Conservation (phyloP, 1,284 basidiomycete species). For the Rhodotorula sp. region DNA sequence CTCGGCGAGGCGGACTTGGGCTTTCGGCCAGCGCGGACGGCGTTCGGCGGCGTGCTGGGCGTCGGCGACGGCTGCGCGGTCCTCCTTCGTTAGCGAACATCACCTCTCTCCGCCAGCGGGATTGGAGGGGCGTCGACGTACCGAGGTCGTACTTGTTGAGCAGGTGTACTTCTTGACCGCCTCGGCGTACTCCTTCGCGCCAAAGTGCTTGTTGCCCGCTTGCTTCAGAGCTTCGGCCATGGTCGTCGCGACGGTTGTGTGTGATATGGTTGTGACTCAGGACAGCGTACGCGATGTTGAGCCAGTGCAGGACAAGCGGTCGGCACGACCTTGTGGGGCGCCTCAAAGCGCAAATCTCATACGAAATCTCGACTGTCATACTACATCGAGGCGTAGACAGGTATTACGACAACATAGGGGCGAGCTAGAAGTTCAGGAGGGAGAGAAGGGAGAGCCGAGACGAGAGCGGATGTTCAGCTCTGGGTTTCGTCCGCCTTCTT, state of each 20-base stretch:
- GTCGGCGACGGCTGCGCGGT: neutral
- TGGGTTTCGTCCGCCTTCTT: neutral
- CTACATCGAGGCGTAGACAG: no score
- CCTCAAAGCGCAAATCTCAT: no score
- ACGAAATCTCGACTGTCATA: no score
- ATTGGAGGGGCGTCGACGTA: no score
- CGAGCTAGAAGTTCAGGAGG: neutral
- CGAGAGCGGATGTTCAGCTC: neutral
- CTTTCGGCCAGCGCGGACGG: neutral
- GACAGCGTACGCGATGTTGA: no score
- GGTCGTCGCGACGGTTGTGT: neutral
- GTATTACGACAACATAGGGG: no score
- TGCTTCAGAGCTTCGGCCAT: conserved; percentile 2
- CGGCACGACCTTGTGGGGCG: no score
- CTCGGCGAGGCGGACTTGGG: neutral
- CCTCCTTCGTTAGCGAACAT: no score
- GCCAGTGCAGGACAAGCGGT: no score
- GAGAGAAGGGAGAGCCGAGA: neutral
- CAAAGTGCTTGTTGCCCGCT: conserved; percentile 1
- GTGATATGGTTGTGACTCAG: no score
- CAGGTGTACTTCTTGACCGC: neutral
- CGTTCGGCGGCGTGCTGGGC: neutral
- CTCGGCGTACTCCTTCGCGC: neutral
- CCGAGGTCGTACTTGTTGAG: neutral
- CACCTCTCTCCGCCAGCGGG: no score